Evolutionary conservation across 768 basidiomycete genomes (phyloP), one percentile per base, ranked within the genome.

Genomic region (Suillus ampliporus): DNA sequence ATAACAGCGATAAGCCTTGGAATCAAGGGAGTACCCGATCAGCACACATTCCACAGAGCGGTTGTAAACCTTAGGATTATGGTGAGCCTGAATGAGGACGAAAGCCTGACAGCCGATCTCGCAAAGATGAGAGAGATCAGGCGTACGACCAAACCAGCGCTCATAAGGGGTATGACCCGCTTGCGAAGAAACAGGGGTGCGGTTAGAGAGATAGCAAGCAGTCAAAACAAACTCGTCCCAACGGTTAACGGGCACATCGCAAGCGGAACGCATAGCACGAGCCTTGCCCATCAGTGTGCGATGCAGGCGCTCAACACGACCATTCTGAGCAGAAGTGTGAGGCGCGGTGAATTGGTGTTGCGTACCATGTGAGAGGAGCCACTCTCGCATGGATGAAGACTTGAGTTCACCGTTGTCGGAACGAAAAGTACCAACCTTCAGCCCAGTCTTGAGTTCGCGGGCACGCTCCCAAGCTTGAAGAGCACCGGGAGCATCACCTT

Each of bases 51-150:
- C 48, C 0, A 56, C 17, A 0, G 57, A 68, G 1, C 54, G 61
- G 19, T 60, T 53, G 43, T 26, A 69, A 1, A 77, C 60, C 48
- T 77, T 77, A 0, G 72, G 75, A 37, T 76, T 74, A 6, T 61
- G 63, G 6, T 71, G 58, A n/a, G 52, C 53, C 9, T 67, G 71
- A 2, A 72, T 68, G 0, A 75, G 68, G 0, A 73, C 70, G 38
- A 73, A 78, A 0, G 70, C 68, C 0, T 64, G 63, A 40, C 72
- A 76, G 0, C 77, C 75, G 31, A 76, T 74, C 56, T 75, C 72
- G 1, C 67, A 67, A 21, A 78, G 57, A 47, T 77, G 67, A 1
- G 68, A 68, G 17, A 71, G 66, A 26, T 78, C 71, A 28, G 71
- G 76, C 26, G 68, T 74, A 4, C 37, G 40, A 1, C 61, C 59